Base-by-base conservation (phyloP, 306 rosid species). In the Phaseolus lunatus region DNA sequence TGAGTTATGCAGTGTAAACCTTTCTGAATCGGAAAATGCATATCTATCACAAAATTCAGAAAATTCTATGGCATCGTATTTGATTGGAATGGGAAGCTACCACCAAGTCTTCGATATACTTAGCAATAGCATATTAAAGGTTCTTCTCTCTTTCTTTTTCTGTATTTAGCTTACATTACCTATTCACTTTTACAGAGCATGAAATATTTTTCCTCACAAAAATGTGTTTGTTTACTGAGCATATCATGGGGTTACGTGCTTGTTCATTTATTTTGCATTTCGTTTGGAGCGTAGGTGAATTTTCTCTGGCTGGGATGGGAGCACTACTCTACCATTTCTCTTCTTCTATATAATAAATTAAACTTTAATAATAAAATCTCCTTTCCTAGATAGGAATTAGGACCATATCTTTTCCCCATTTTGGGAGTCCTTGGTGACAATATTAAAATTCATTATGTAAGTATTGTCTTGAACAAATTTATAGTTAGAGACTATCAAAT, bases 81-180 rank as follows among this genome's bases (percentile, higher is more conserved):
- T 71, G 29, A 63, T 79, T 62, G 47, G 63, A 71, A 37, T 79
- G 58, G 78, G 83, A 18, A 54, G 41, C 22, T 62, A 33, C 57
- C 9, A 9, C 19, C 70, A 24, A 50, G 19, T 26, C 70, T 1
- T 50, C 13, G 5, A 63, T 45, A 23, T 23, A 15, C 43, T 79
- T 22, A 39, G 52, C 52, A 22, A 63, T 3, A 70, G 16, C 69
- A 61, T 79, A 11, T 24, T 41, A 19, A 5, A 79, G 83, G 83
- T 71, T 44, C 44, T 5, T 16, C n/a, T 31, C 7, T 73, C 56
- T 43, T 16, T 8, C 2, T 73, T 57, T 27, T 7, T 11, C 14
- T 22, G 4, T 20, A 1, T 9, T 3, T 13, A 5, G 1, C 15
- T 0, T 58, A 0, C 26, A 20, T 53, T 11, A 20, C 11, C 22